Evolutionary conservation across 2,329 filamentous ascomycete species (phyloP).

Genomic region (Claviceps arundinis): DNA sequence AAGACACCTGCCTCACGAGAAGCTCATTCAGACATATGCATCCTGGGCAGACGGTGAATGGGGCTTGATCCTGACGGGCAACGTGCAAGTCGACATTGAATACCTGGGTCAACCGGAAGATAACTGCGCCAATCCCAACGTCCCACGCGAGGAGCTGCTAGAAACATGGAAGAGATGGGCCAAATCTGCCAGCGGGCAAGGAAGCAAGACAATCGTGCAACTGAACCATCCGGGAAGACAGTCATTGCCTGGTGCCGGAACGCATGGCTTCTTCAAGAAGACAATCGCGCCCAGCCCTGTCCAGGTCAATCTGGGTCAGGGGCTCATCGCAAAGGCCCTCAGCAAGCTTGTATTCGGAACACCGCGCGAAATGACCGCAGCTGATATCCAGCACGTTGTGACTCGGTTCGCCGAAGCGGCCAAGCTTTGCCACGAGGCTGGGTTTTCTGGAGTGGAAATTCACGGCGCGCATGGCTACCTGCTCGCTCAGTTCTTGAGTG

Average conservation of each 20-base stretch:
- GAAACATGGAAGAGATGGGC: slow-evolving; percentile 27
- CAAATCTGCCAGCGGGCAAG: slow-evolving; percentile 14
- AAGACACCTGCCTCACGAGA: slow-evolving; percentile 29
- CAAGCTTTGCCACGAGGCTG: slow-evolving; percentile 30
- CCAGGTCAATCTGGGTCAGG: slow-evolving; percentile 26
- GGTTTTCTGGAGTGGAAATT: slow-evolving; percentile 31
- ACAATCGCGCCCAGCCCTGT: slow-evolving; percentile 30
- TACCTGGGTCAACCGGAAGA: slow-evolving; percentile 25
- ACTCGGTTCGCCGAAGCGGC: slow-evolving; percentile 39
- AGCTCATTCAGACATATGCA: slow-evolving; percentile 32
- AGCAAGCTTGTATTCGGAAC: slow-evolving; percentile 32
- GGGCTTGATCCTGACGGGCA: slow-evolving; percentile 39
- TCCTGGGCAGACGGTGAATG: slow-evolving; percentile 41
- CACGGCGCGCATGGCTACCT: slow-evolving; percentile 45
- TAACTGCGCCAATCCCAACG: slow-evolving; percentile 17
- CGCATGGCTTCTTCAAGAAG: slow-evolving; percentile 22
- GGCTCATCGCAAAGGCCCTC: slow-evolving; percentile 20
- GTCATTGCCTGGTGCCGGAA: slow-evolving; percentile 25
- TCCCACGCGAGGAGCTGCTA: slow-evolving; percentile 16
- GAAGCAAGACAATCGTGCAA: slow-evolving; percentile 29
- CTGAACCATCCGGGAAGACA: slow-evolving; percentile 35
- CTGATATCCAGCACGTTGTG: slow-evolving; percentile 41
- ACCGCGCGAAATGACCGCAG: slow-evolving; percentile 40
- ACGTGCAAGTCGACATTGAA: slow-evolving; percentile 28
- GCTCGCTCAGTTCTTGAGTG: slow-evolving; percentile 40